Percentiles rank a stretch among this genome's conserved stretches.
Conservation (phyloP, 2,329 filamentous ascomycete genomes). For the Akanthomyces uredinophilus region DNA sequence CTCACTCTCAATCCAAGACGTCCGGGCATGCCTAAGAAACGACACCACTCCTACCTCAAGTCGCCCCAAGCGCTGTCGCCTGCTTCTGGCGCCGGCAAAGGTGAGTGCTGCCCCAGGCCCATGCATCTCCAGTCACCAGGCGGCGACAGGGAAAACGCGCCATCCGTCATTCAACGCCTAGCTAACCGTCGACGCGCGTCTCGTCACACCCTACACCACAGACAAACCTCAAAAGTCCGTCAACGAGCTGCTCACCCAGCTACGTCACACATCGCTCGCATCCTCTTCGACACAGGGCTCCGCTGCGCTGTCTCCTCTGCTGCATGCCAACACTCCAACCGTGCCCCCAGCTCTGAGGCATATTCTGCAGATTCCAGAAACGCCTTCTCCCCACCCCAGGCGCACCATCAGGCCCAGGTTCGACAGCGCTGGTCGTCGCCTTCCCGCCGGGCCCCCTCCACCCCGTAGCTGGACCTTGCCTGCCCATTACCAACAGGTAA, state of each 20-base stretch:
- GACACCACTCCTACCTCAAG: slow-evolving; percentile 54
- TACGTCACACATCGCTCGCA: slow-evolving; percentile 43
- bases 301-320: slow-evolving; percentile 14
- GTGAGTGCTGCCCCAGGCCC: not conserved
- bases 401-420: slow-evolving; percentile 36
- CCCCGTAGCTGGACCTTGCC: slow-evolving; percentile 49
- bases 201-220: slow-evolving; percentile 19
- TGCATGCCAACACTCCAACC: slow-evolving; percentile 40
- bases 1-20: not conserved
- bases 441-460: slow-evolving; percentile 54
- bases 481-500: slow-evolving; percentile 19
- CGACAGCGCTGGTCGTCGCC: slow-evolving; percentile 43
- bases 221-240: slow-evolving; percentile 39
- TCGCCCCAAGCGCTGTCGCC: slow-evolving; percentile 46
- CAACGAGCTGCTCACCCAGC: slow-evolving; percentile 54
- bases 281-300: slow-evolving; percentile 23
- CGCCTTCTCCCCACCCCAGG: slow-evolving; percentile 46
- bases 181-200: slow-evolving; percentile 19
- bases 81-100: slow-evolving; percentile 23
- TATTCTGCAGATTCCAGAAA: slow-evolving; percentile 55
- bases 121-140: slow-evolving; percentile 24
- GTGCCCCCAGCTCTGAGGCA: slow-evolving; percentile 55
- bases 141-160: not conserved
- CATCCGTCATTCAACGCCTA: not conserved
- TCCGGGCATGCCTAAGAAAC: slow-evolving; percentile 58